A percentile compares a stretch with the other conserved stretches of the same genome.
phyloP scores from a whole-genome alignment of 345 rosid species.

The Corchorus capsularis region DNA sequence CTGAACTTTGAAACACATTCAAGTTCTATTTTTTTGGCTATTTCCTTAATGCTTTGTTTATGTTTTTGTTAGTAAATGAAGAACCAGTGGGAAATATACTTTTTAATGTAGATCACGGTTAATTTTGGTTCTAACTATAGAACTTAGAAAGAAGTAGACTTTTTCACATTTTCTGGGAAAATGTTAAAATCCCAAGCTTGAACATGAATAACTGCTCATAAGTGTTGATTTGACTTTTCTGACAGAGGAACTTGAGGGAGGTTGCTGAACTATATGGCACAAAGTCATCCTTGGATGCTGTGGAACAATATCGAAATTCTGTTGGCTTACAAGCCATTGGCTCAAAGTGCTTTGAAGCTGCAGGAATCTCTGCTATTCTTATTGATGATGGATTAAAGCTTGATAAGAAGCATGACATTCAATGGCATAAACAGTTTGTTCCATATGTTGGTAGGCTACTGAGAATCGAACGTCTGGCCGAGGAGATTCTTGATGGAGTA shows the following conservation, averaged over 20 bases:
- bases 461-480: constrained; percentile 80
- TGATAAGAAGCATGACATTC: constrained; percentile 68
- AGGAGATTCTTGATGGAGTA: constrained; percentile 71
- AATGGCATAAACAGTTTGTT: constrained; percentile 65
- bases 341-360: constrained; percentile 70
- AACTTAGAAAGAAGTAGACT: not conserved
- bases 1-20: not conserved
- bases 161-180: not conserved
- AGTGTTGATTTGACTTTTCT: constrained; percentile 1
- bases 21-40: not conserved
- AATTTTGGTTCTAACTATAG: not conserved
- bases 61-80: not conserved
- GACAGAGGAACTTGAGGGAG: constrained; percentile 81
- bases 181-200: not conserved
- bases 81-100: not conserved
- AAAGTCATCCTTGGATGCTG: constrained; percentile 52
- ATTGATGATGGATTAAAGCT: constrained; percentile 86
- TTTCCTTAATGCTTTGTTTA: not conserved
- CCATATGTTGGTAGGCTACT: constrained; percentile 81
- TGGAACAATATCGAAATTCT: constrained; percentile 64
- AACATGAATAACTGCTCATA: not conserved
- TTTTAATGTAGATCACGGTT: not conserved
- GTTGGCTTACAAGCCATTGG: constrained; percentile 57
- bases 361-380: constrained; percentile 73
- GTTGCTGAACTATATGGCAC: constrained; percentile 75